Base-by-base conservation (phyloP, 164 flowering plant genomes). In the Magnolia sinica region DNA sequence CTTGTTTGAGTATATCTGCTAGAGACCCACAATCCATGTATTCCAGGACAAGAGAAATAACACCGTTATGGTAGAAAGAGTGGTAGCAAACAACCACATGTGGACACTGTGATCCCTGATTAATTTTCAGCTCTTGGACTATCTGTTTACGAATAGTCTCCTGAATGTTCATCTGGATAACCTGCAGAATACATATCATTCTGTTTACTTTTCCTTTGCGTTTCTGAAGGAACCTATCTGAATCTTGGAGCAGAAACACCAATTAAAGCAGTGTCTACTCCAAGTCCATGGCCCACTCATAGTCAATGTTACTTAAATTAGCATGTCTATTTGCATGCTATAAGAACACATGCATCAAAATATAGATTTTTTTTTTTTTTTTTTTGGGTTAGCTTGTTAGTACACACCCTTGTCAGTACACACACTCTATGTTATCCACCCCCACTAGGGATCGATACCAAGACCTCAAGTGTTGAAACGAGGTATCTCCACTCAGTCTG, bases 21-120 rank as follows among this genome's bases (percentile, higher is more conserved):
- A 96, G 87, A 79, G 99, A 96, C 51, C 99, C 98, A 73, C 99
- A 91, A 52, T 94, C 99, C 99, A 96, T 96, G 83, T 96, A 96
- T 75, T 96, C 99, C 52, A 96, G 74, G n/a, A 94, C 94, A 76
- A 96, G 91, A 70, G 94, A 94, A 72, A 96, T 88, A n/a, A 85
- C 96, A 27, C 99, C 98, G 84, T 96, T 96, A 82, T 94, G 95
- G 82, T 94, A 96, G 86, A 93, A 94, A 7, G 99, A 93, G 77
- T 96, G 93, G 83, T 96, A 87, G 84, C 97, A 96, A 77, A 91
- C 88, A 2, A 94, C 99, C 63, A 96, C 84, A 73, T 92, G 88
- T 52, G 98, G 81, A 74, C 98, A 93, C 77, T 91, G 96, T 68
- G 98, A 88, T 72, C 91, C 89, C 78, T 92, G 96, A 81, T 96